Conservation (phyloP, 83 land plant species). For the Diphasiastrum complanatum region DNA sequence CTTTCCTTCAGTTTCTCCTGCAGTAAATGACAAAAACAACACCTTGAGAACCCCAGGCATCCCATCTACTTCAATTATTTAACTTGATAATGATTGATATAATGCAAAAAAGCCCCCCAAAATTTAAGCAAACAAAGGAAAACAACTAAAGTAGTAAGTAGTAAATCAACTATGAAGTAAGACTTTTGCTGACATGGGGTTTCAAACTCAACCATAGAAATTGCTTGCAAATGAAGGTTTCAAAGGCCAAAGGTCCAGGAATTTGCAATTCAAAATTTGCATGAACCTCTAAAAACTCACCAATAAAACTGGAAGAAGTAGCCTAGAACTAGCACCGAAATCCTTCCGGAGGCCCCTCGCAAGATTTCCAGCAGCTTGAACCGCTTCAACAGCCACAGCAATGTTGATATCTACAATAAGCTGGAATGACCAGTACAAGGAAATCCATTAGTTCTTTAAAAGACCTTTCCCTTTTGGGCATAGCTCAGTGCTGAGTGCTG, state of each 20-base stretch:
- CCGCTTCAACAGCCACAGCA: conserved; percentile 93
- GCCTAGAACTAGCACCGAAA: conserved; percentile 68
- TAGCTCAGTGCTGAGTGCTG: no score
- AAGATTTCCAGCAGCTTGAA: conserved; percentile 93
- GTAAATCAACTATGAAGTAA: no score
- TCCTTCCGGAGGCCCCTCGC: conserved; percentile 79
- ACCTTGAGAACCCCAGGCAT: neutral
- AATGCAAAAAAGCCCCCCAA: no score
- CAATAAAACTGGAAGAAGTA: conserved; percentile 77
- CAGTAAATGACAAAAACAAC: neutral
- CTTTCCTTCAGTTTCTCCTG: conserved; percentile 98
- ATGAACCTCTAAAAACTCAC: conserved; percentile 33
- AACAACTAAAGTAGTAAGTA: neutral
- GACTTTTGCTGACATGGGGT: no score
- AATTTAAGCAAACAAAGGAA: no score
- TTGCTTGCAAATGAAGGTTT: conserved; percentile 3
- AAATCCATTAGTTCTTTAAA: no score
- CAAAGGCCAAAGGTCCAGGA: neutral
- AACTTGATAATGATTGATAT: no score
- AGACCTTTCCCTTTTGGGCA: no score
- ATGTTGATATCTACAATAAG: conserved; percentile 95
- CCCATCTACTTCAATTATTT: no score
- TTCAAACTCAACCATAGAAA: no score
- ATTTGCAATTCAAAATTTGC: neutral
- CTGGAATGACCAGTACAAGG: conserved; percentile 32